Base-by-base conservation (phyloP, 2,329 filamentous ascomycete genomes). In the Penicillium glabrum region DNA sequence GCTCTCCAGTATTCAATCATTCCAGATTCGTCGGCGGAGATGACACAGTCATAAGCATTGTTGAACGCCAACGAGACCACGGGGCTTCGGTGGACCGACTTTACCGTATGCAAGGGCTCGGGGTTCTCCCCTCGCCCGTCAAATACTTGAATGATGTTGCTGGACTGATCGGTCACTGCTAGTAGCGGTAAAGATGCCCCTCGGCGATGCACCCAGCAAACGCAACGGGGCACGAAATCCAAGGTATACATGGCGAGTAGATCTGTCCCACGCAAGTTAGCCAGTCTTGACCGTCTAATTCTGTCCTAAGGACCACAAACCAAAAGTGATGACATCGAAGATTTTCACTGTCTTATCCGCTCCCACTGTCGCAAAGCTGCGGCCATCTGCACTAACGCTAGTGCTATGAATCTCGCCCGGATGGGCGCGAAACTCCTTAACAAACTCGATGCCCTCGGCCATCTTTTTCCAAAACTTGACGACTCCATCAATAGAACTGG, bases 391-490 rank as follows among this genome's bases (percentile, higher is more conserved):
- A 75, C 93, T 98, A 61, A 90, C 88, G 37, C 88, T 95, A 45
- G 95, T 90, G 27, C 89, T 89, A 59, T 82, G 86, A 69, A 98
- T 91, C 70, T 96, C 91, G 51, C 91, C 90, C 56, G 84, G 82
- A 76, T 99, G 96, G 8, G 95, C 93, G 70, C 88, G 89, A 79
- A 96, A 99, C 77, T 99, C 93, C 77, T 99, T 99, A 52, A 98
- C 93, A 70, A 99, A 99, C 77, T 99, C 96, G 57, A 99, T 90
- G 1, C 91, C 91, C 33, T 90, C 87, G 1, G 86, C 88, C 62
- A 90, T 85, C 79, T 99, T 99, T 79, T 99, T 99, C 95, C 95
- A 99, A 74, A 99, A 99, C 75, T 99, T 99, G 66, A 98, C 93
- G 0, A 93, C 89, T n/a, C 96, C 96, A 71, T 99, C 95, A 44